phyloP scores from a whole-genome alignment of 2,329 filamentous ascomycete species.

The Nannizzia gypsea region DNA sequence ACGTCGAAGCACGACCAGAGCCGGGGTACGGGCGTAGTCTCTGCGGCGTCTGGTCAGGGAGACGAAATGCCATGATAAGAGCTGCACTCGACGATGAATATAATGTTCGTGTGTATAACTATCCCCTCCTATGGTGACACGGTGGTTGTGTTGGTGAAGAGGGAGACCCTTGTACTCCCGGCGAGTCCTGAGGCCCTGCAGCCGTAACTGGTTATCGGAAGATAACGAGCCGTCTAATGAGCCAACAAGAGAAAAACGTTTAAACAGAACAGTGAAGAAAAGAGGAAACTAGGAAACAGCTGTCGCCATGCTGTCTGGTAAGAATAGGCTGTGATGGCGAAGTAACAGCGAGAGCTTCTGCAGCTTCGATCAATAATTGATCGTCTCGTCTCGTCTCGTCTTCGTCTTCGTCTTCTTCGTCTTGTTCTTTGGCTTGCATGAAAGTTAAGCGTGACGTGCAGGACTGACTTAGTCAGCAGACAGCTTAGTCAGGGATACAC shows the following conservation, averaged over 20 bases:
- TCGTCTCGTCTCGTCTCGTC: too few relatives aligned
- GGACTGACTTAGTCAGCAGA: not conserved
- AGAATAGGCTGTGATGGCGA: not conserved
- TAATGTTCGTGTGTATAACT: not conserved
- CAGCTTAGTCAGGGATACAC: not conserved
- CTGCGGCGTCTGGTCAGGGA: constrained; percentile 13
- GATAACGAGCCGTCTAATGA: not conserved
- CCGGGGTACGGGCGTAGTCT: constrained; percentile 6
- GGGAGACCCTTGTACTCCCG: not conserved
- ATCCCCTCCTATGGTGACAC: not conserved
- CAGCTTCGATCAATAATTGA: not conserved
- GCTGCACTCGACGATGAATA: not conserved
- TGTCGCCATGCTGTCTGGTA: not conserved
- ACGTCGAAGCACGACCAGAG: constrained; percentile 14
- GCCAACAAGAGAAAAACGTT: not conserved
- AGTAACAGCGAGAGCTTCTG: not conserved
- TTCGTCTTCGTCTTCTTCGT: too few relatives aligned
- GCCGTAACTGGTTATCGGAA: too few relatives aligned
- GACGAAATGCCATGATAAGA: constrained; percentile 11
- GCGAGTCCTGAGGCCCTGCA: not conserved
- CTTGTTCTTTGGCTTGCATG: too few relatives aligned
- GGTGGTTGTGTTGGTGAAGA: not conserved
- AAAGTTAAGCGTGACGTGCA: not conserved
- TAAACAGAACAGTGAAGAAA: not conserved
- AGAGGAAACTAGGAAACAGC: not conserved